Evolutionary conservation across 768 basidiomycete genomes (phyloP).

Genomic region (Collybia sordida): DNA sequence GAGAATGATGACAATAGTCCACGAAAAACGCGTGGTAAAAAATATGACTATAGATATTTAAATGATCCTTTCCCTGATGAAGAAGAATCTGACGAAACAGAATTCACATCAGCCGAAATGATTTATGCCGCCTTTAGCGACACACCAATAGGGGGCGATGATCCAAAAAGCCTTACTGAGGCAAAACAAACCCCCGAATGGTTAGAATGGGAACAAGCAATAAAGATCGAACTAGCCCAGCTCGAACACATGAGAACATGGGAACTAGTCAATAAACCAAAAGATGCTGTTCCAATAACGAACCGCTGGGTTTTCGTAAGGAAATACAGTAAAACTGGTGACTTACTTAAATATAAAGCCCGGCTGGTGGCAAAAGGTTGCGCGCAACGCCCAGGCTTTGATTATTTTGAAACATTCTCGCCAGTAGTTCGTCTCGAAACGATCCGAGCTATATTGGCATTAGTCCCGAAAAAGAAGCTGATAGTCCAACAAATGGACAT

Average conservation of each 20-base stretch:
- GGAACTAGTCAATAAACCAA: slow-evolving; percentile 15
- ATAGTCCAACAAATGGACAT: slow-evolving; percentile 8
- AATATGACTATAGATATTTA: neutral
- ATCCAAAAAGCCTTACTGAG: slow-evolving; percentile 6
- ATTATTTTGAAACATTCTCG: slow-evolving; percentile 26
- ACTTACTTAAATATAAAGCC: slow-evolving; percentile 28
- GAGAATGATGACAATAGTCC: neutral
- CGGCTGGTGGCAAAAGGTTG: slow-evolving; percentile 35
- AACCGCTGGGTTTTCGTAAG: slow-evolving; percentile 25
- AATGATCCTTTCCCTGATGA: neutral
- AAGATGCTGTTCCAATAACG: slow-evolving; percentile 8
- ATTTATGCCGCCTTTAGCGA: neutral
- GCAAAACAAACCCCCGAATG: slow-evolving; percentile 15
- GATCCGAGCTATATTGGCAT: slow-evolving; percentile 17
- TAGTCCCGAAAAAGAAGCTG: slow-evolving; percentile 12
- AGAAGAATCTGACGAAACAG: neutral
- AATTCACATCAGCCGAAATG: neutral
- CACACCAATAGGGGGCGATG: neutral
- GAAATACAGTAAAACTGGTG: slow-evolving; percentile 28
- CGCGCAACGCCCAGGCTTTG: slow-evolving; percentile 30
- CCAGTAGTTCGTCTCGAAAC: slow-evolving; percentile 15
- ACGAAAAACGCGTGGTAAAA: neutral
- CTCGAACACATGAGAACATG: slow-evolving; percentile 18
- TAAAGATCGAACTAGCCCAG: slow-evolving; percentile 17
- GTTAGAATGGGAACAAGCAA: slow-evolving; percentile 14